A percentile compares a stretch with the other conserved stretches of the same genome.
Evolutionary conservation across 2,329 filamentous ascomycete species (phyloP).

Genomic region (Aphanoascus verrucosus): DNA sequence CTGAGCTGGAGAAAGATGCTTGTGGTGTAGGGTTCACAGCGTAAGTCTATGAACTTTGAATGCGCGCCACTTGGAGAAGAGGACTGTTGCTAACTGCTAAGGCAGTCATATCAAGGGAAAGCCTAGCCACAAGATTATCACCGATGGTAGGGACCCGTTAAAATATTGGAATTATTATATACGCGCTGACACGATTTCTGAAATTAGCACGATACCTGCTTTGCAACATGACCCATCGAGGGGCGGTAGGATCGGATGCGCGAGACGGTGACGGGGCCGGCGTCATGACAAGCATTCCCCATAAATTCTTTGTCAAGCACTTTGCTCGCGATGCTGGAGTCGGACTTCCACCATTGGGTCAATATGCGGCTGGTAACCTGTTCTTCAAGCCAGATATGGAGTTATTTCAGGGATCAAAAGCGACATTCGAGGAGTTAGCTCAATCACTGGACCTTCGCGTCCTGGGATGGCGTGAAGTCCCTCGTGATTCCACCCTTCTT

Average conservation of each 20-base stretch:
- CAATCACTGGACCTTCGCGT: constrained; percentile 78
- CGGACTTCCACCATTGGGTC: constrained; percentile 73
- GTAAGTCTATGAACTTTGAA: constrained; percentile 43
- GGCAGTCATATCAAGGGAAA: constrained; percentile 88
- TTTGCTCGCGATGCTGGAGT: constrained; percentile 85
- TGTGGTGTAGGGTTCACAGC: constrained; percentile 99
- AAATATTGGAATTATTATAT: background rate
- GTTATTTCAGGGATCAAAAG: constrained; percentile 78
- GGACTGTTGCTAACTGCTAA: background rate
- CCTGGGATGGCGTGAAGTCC: constrained; percentile 91
- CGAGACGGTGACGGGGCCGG: constrained; percentile 96
- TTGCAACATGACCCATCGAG: constrained; percentile 99
- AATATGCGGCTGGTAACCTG: constrained; percentile 94
- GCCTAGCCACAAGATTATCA: constrained; percentile 95
- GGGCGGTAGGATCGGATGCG: constrained; percentile 93
- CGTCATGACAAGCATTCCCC: constrained; percentile 98
- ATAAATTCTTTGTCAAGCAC: constrained; percentile 98
- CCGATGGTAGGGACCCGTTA: constrained; percentile 61
- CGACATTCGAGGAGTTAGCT: constrained; percentile 88
- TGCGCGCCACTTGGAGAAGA: background rate
- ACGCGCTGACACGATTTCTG: background rate
- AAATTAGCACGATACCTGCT: constrained; percentile 71
- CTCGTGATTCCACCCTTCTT: constrained; percentile 82
- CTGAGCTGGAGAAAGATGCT: constrained; percentile 93
- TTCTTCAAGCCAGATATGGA: constrained; percentile 97